Conservation (phyloP, 176 grass and related monocot species). For the Aegilops tauschii region DNA sequence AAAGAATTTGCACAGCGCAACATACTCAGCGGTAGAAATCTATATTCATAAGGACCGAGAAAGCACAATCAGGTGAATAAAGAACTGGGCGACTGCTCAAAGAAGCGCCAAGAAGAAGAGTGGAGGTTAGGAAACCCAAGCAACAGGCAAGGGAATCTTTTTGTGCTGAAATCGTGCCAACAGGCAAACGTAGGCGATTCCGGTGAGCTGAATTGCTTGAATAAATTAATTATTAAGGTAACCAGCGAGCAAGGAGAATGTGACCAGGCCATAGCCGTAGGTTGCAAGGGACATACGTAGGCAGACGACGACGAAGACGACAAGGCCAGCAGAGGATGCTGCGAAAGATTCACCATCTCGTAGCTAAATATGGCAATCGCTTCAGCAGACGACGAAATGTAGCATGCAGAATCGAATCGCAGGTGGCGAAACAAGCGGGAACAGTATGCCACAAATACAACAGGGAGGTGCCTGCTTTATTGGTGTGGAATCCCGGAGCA, state of each 20-base stretch:
- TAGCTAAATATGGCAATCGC: not conserved
- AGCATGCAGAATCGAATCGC: slow-evolving; percentile 18
- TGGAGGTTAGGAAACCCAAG: slow-evolving; percentile 30
- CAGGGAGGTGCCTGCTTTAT: not conserved
- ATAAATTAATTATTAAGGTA: not conserved
- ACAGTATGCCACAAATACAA: not conserved
- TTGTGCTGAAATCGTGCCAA: slow-evolving; percentile 9
- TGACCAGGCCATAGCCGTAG: slow-evolving; percentile 11
- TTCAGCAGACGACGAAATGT: slow-evolving; percentile 28
- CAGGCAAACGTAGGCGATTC: not conserved
- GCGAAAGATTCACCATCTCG: slow-evolving; percentile 9
- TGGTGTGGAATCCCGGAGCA: not conserved
- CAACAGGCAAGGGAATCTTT: slow-evolving; percentile 32
- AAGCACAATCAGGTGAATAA: slow-evolving; percentile 14
- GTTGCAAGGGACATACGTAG: not conserved
- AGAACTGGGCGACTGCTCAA: slow-evolving; percentile 5
- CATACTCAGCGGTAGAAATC: not conserved
- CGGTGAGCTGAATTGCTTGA: not conserved
- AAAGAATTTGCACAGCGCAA: not conserved
- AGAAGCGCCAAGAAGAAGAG: slow-evolving; percentile 21
- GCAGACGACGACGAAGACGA: slow-evolving; percentile 6
- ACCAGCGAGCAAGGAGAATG: not conserved
- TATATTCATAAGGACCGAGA: not conserved
- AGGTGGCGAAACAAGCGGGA: not conserved
- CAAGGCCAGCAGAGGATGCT: not conserved